Conservation (phyloP, 805 yeast species). For the Sugiyamaella qingdaonensis region DNA sequence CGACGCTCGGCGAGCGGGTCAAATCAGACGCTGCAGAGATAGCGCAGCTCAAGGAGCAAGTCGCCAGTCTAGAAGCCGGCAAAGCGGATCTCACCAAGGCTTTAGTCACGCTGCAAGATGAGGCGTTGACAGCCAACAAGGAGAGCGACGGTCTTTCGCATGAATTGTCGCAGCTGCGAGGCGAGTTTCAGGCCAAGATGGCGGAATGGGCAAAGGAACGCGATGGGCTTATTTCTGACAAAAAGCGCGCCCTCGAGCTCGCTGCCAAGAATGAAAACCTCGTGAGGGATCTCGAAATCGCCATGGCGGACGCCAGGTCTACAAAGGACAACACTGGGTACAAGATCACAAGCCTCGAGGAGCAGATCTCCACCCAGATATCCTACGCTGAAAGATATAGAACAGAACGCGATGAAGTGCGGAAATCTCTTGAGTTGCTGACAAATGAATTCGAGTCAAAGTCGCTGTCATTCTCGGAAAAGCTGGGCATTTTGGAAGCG, state of each 20-base stretch:
- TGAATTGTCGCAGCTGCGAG: constrained; percentile 26
- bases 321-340: constrained; percentile 15
- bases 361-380: constrained; percentile 28
- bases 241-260: constrained; percentile 20
- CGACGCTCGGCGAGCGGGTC: constrained; percentile 42
- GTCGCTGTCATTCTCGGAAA: constrained; percentile 8
- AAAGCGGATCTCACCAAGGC: constrained; percentile 34
- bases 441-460: constrained; percentile 29
- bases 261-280: constrained; percentile 20
- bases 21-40: constrained; percentile 36
- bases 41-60: constrained; percentile 31
- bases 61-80: constrained; percentile 34
- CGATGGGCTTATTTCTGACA: constrained; percentile 25
- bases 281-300: constrained; percentile 31
- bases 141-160: constrained; percentile 28
- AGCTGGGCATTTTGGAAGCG: constrained; percentile 11
- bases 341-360: constrained; percentile 30
- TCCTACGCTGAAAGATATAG: constrained; percentile 26
- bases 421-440: constrained; percentile 28
- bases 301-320: constrained; percentile 31
- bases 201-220: constrained; percentile 20
- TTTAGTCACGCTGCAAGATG: constrained; percentile 37
- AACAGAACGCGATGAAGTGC: constrained; percentile 20
- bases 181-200: constrained; percentile 18
- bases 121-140: constrained; percentile 30